A percentile compares a stretch with the other conserved stretches of the same genome.
phyloP scores from a whole-genome alignment of 2,329 filamentous ascomycete genomes.

The Biscogniauxia marginata region DNA sequence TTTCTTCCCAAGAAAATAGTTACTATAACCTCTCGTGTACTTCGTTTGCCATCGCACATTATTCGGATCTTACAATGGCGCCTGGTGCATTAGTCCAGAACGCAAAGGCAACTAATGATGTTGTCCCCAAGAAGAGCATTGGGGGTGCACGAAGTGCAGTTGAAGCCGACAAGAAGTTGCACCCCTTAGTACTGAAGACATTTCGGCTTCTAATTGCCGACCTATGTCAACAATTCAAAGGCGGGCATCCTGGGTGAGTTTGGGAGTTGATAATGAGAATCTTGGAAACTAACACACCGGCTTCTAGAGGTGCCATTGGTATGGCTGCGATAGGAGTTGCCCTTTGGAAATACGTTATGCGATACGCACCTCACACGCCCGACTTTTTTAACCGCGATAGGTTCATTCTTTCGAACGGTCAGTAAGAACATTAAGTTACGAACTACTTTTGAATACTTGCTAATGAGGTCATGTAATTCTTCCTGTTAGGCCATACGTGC shows the following conservation, averaged over 20 bases:
- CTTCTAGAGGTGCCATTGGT: slow-evolving; percentile 27
- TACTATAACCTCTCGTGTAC: not conserved
- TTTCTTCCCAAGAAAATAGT: not conserved
- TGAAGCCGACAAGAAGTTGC: not conserved
- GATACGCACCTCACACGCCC: slow-evolving; percentile 51
- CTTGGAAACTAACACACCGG: slow-evolving; percentile 4
- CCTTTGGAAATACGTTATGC: slow-evolving; percentile 53
- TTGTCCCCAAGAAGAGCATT: not conserved
- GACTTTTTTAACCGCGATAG: slow-evolving; percentile 57
- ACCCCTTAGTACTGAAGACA: slow-evolving; percentile 50
- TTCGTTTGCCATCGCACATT: not conserved
- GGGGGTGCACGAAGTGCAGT: not conserved
- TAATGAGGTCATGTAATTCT: not conserved
- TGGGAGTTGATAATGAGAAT: not conserved
- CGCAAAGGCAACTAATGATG: not conserved
- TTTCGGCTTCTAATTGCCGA: slow-evolving; percentile 66
- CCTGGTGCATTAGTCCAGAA: not conserved
- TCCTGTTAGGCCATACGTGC: slow-evolving; percentile 41
- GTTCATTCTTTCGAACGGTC: slow-evolving; percentile 56
- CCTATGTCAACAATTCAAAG: slow-evolving; percentile 67
- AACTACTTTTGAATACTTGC: not conserved
- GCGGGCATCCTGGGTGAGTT: slow-evolving; percentile 63
- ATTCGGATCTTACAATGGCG: not conserved
- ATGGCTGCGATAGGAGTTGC: slow-evolving; percentile 38
- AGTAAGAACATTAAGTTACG: not conserved